Evolutionary conservation across 352 stramenopile genomes (phyloP).

Genomic region (Saprolegnia parasitica): DNA sequence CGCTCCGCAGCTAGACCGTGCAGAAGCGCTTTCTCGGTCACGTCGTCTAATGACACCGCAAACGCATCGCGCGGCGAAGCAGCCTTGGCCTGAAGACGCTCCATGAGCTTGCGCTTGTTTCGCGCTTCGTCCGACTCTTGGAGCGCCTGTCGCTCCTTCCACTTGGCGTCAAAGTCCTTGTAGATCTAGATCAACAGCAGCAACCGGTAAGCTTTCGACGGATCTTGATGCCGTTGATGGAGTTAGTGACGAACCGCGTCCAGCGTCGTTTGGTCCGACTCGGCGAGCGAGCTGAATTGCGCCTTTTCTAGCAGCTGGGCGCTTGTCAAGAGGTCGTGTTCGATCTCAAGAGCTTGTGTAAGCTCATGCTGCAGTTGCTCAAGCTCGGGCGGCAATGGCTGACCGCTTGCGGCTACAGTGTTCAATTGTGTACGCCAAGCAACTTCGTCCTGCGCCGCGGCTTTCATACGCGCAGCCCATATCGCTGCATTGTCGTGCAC

Average conservation of each 20-base stretch:
- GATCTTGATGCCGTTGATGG: background rate
- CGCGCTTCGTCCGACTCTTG: constrained; percentile 21
- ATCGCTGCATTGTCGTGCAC: background rate
- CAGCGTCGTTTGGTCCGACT: background rate
- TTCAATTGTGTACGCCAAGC: constrained; percentile 1
- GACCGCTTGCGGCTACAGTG: background rate
- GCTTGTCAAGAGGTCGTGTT: background rate
- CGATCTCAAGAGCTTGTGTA: background rate
- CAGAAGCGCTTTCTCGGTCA: background rate
- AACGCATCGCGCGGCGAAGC: background rate
- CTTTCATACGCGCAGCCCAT: background rate
- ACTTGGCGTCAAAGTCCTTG: constrained; percentile 29
- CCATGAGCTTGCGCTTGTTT: constrained; percentile 25
- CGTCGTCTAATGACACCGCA: background rate
- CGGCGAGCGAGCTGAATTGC: background rate
- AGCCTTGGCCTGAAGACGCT: background rate
- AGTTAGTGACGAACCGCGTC: background rate
- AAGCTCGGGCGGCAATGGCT: constrained; percentile 7
- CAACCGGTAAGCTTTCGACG: no score
- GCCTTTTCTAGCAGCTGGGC: constrained; percentile 12
- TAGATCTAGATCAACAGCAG: constrained; percentile 18
- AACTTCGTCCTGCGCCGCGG: background rate
- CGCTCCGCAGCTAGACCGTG: constrained; percentile 4
- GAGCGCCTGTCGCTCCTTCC: constrained; percentile 15
- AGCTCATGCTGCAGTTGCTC: background rate